Evolutionary conservation across 169 alveolate species (phyloP).

Genomic region (Plasmodium billcollinsi): DNA sequence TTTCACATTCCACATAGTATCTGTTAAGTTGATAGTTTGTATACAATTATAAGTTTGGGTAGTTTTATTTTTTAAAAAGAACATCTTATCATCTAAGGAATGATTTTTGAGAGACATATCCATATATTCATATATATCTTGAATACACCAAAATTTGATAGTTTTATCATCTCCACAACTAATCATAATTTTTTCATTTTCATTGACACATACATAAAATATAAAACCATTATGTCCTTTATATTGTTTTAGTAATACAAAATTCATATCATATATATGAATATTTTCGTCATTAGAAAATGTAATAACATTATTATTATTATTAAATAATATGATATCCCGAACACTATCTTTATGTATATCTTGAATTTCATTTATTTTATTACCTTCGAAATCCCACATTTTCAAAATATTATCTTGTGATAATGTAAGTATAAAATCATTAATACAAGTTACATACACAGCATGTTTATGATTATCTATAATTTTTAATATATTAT

Average conservation of each 20-base stretch:
- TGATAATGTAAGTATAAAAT: constrained; percentile 46
- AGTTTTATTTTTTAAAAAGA: neutral
- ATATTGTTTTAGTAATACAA: constrained; percentile 41
- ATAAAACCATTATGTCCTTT: constrained; percentile 57
- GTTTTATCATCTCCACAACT: constrained; percentile 68
- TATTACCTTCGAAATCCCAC: constrained; percentile 39
- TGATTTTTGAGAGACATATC: constrained; percentile 16
- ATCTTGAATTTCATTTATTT: constrained; percentile 57
- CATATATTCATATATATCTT: constrained; percentile 50
- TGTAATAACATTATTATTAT: constrained; percentile 44
- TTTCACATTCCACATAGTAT: constrained; percentile 51
- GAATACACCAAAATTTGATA: constrained; percentile 47
- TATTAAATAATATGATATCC: constrained; percentile 58
- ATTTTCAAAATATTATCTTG: constrained; percentile 43
- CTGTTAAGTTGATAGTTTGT: constrained; percentile 45
- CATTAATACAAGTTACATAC: constrained; percentile 41
- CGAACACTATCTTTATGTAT: constrained; percentile 68
- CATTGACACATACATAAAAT: constrained; percentile 63
- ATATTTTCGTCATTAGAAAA: constrained; percentile 73
- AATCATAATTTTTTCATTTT: constrained; percentile 56
- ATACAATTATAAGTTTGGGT: constrained; percentile 13
- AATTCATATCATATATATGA: constrained; percentile 52
- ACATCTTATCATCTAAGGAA: neutral
- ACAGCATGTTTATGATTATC: constrained; percentile 51
- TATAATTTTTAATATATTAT: constrained; percentile 44